These are phyloP conservation scores for Nemania bipapillata DNA, from an alignment of 2,329 filamentous ascomycete genomes.

Conservation along the genomic window DNA sequence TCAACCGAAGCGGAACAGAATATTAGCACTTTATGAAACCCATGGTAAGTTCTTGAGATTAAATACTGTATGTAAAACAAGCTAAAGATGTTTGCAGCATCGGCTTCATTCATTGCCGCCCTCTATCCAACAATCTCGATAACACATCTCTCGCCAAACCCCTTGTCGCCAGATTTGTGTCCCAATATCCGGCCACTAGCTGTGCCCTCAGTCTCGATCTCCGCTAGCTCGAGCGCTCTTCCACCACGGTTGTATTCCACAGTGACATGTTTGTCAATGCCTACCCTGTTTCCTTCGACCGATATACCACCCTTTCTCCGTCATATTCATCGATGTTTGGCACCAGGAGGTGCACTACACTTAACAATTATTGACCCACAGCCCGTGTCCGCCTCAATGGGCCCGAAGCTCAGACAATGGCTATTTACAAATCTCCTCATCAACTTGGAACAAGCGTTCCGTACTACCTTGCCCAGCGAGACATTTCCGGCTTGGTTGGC, in stretches of 20 bases:
- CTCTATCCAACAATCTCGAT: conserved; percentile 56
- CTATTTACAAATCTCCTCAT: conserved; percentile 69
- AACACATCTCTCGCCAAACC: conserved; percentile 59
- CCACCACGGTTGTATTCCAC: conserved; percentile 59
- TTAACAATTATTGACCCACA: conserved; percentile 71
- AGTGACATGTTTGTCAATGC: conserved; percentile 66
- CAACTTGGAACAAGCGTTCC: conserved; percentile 68
- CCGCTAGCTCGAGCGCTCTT: conserved; percentile 53
- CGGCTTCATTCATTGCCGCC: conserved; percentile 62
- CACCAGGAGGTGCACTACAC: conserved; percentile 66
- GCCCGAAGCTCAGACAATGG: conserved; percentile 69
- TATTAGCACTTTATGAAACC: conserved; percentile 64
- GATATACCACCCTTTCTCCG: conserved; percentile 67
- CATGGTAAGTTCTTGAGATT: conserved; percentile 54
- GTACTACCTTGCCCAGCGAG: conserved; percentile 68
- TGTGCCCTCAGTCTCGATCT: conserved; percentile 48
- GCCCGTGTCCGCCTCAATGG: conserved; percentile 66
- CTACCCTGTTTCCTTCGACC: conserved; percentile 65
- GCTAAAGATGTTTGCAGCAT: conserved; percentile 57
- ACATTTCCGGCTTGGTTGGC: conserved; percentile 69
- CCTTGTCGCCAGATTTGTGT: conserved; percentile 56
- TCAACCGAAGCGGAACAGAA: conserved; percentile 48
- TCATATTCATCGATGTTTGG: conserved; percentile 67
- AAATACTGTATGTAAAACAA: conserved; percentile 40
- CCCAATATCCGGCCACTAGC: conserved; percentile 52